Evolutionary conservation across 2,329 filamentous ascomycete species (phyloP).

Genomic region (Zopfia rhizophila): DNA sequence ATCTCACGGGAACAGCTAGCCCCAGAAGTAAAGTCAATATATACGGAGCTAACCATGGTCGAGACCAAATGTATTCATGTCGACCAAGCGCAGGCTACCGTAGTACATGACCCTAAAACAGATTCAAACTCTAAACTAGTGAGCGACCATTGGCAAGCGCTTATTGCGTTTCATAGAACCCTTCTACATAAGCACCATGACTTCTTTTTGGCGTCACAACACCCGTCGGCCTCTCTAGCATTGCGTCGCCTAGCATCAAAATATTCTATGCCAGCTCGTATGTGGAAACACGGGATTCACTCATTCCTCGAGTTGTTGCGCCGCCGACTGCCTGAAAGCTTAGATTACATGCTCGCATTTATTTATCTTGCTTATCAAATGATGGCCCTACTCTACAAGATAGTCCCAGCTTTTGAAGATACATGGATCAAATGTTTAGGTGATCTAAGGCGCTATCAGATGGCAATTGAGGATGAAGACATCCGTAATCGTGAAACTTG

Average conservation of each 20-base stretch:
- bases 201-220: constrained; percentile 83
- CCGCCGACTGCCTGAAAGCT: constrained; percentile 76
- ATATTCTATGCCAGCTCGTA: constrained; percentile 89
- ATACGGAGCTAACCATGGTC: constrained; percentile 84
- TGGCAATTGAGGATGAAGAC: constrained; percentile 91
- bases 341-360: constrained; percentile 91
- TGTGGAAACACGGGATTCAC: constrained; percentile 96
- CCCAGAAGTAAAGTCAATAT: constrained; percentile 84
- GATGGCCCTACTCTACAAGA: constrained; percentile 88
- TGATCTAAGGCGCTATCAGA: constrained; percentile 84
- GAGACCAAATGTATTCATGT: constrained; percentile 89
- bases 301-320: constrained; percentile 76
- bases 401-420: constrained; percentile 81
- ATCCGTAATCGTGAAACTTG: constrained; percentile 80
- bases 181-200: constrained; percentile 75
- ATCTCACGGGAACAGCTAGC: constrained; percentile 83
- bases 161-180: constrained; percentile 84
- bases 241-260: constrained; percentile 77
- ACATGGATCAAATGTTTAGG: constrained; percentile 96
- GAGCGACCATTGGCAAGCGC: constrained; percentile 82
- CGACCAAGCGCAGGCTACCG: constrained; percentile 69
- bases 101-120: constrained; percentile 62
- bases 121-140: constrained; percentile 54
- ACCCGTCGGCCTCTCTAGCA: constrained; percentile 77
- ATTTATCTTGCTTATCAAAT: constrained; percentile 91